Percentiles rank a stretch among this genome's conserved stretches.
Evolutionary conservation across 2,329 filamentous ascomycete species (phyloP).

Genomic region (Fonsecaea multimorphosa): DNA sequence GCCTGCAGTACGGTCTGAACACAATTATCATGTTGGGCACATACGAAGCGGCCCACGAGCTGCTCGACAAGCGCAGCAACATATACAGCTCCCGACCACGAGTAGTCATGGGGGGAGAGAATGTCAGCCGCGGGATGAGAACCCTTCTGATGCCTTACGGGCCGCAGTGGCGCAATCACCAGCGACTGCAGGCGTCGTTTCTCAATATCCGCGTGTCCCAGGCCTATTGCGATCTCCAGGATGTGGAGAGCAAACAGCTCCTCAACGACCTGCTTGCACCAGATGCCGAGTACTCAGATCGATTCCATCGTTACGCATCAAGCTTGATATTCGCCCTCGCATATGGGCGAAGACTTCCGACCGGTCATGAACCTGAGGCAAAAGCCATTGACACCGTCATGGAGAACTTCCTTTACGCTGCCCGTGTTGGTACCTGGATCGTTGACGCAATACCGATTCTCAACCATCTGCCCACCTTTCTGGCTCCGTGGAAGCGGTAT

Average conservation of each 20-base stretch:
- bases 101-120: conserved; percentile 39
- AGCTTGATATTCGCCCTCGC: conserved; percentile 58
- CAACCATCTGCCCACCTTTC: conserved; percentile 51
- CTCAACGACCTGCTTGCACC: conserved; percentile 49
- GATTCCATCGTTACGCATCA: conserved; percentile 56
- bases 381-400: conserved; percentile 55
- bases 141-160: conserved; percentile 58
- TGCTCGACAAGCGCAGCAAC: conserved; percentile 47
- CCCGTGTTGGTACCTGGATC: conserved; percentile 55
- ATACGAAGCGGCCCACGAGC: conserved; percentile 44
- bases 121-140: conserved; percentile 45
- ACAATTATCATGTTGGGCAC: conserved; percentile 46
- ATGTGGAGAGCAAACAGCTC: conserved; percentile 55
- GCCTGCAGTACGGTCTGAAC: conserved; percentile 43
- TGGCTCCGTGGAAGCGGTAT: conserved; percentile 55
- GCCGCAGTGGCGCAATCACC: conserved; percentile 53
- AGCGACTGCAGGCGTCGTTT: conserved; percentile 52
- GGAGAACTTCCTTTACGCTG: conserved; percentile 57
- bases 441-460: conserved; percentile 54
- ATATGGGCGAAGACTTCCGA: conserved; percentile 55
- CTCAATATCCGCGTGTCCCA: conserved; percentile 52
- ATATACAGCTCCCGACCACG: conserved; percentile 48
- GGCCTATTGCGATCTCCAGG: conserved; percentile 56
- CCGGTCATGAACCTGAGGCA: conserved; percentile 52
- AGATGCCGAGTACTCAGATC: conserved; percentile 51